Evolutionary conservation across 2,329 filamentous ascomycete species (phyloP).

Genomic region (Helotiales sp.): DNA sequence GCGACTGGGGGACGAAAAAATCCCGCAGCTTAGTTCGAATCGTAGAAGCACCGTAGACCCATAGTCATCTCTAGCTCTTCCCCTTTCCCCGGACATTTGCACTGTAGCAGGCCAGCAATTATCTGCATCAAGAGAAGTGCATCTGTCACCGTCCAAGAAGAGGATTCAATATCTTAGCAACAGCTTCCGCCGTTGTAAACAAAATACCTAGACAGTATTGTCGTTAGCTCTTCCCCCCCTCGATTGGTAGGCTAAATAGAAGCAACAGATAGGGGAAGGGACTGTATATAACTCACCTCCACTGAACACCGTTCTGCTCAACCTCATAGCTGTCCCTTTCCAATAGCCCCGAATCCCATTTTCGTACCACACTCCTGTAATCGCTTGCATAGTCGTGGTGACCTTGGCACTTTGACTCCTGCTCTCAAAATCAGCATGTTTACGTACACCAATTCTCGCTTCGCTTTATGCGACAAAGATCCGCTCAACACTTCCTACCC

Average conservation of each 20-base stretch:
- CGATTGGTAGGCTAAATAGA: not conserved
- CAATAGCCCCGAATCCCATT: slow-evolving; percentile 66
- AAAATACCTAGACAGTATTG: slow-evolving; percentile 14
- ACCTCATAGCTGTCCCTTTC: slow-evolving; percentile 70
- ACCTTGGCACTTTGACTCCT: slow-evolving; percentile 61
- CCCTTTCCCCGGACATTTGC: too few species aligned
- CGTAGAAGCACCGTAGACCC: too few species aligned
- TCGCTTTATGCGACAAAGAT: not conserved
- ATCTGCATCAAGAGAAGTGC: too few species aligned
- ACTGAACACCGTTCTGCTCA: slow-evolving; percentile 66
- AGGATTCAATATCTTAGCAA: slow-evolving; percentile 21
- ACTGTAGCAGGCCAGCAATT: too few species aligned
- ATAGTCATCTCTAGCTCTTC: too few species aligned
- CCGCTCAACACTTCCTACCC: not conserved
- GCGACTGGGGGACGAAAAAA: too few species aligned
- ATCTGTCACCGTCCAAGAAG: slow-evolving; percentile 11
- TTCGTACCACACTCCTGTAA: slow-evolving; percentile 58
- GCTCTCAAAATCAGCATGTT: not conserved
- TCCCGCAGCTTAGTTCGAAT: too few species aligned
- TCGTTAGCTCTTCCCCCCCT: too few species aligned
- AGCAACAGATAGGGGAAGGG: not conserved
- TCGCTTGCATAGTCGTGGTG: slow-evolving; percentile 60
- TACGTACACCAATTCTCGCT: not conserved
- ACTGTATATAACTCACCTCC: slow-evolving; percentile 51
- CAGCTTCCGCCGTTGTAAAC: slow-evolving; percentile 24